Evolutionary conservation across 345 rosid genomes (phyloP), one percentile per base, ranked within the genome.

Genomic region (Ceriops tagal): DNA sequence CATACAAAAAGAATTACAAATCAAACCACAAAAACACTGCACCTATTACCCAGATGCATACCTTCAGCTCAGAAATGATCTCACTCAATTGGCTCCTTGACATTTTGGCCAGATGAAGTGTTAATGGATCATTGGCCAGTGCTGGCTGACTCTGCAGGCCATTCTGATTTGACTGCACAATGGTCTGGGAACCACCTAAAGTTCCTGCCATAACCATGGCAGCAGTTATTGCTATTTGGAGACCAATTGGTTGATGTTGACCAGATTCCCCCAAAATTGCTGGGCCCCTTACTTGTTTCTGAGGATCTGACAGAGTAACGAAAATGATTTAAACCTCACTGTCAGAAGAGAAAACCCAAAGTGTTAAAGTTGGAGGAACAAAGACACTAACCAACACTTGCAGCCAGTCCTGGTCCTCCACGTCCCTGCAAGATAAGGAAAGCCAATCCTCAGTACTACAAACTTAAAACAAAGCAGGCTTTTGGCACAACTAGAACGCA

Each of bases 21-120:
- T 43, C 5, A 43, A 43, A 43, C 15, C 18, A 43, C 49, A 43
- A 43, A 11, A 43, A 43, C 49, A 43, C 5, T 43, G 49, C 49
- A 43, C 49, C 49, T 43, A 13, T 43, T 39, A 43, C 18, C 49
- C 18, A 13, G 16, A 43, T 43, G 49, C 70, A 68, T 72, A 90
- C 99, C 91, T 95, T 95, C 74, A 95, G 35, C 71, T 88, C 92
- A 19, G 93, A 86, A 64, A 95, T 72, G 74, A 87, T 77, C 68
- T 92, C 99, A 69, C 61, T 81, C 75, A 95, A 86, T 75, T 92
- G 99, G 82, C 66, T 87, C 83, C 93, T 86, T 26, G 99, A 87
- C 92, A 95, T 83, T 67, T 81, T 89, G 62, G 99, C 96, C 71
- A 95, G 80, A 73, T 86, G 92, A 79, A 89, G 91, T 24, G 97